phyloP scores from a whole-genome alignment of 306 rosid genomes.

The Cucumis melo region DNA sequence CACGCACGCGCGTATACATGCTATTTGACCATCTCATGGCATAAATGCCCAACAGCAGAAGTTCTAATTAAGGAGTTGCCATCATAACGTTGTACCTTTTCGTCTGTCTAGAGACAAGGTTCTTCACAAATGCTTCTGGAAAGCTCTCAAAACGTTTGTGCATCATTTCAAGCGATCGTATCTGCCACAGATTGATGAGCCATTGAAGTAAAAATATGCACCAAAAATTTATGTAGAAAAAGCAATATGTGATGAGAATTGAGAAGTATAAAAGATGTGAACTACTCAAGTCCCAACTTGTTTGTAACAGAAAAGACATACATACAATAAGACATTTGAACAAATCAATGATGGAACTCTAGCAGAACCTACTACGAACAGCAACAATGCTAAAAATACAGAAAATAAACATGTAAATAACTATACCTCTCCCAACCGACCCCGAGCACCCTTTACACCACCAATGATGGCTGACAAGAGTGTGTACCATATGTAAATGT shows the following conservation, averaged over 20 bases:
- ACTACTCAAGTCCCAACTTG: not conserved
- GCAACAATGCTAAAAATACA: not conserved
- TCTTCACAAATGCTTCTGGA: slow-evolving; percentile 72
- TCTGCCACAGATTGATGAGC: slow-evolving; percentile 35
- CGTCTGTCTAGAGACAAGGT: slow-evolving; percentile 48
- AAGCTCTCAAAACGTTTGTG: slow-evolving; percentile 97
- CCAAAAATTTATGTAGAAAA: not conserved
- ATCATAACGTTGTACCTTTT: slow-evolving; percentile 30
- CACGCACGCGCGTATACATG: not conserved
- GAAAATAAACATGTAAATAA: not conserved
- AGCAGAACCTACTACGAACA: not conserved
- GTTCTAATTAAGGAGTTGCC: not conserved
- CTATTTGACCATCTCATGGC: not conserved
- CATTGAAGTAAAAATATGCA: not conserved
- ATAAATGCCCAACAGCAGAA: not conserved
- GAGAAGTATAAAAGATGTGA: not conserved
- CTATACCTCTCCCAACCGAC: slow-evolving; percentile 91
- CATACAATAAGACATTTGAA: not conserved
- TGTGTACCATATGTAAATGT: slow-evolving; percentile 87
- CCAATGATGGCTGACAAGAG: slow-evolving; percentile 82
- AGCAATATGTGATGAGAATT: not conserved
- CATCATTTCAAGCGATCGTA: slow-evolving; percentile 95
- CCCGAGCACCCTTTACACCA: slow-evolving; percentile 90
- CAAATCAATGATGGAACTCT: not conserved
- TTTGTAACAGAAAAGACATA: not conserved